Conservation (phyloP, 106 monocot genomes). For the Platanthera guangdongensis region DNA sequence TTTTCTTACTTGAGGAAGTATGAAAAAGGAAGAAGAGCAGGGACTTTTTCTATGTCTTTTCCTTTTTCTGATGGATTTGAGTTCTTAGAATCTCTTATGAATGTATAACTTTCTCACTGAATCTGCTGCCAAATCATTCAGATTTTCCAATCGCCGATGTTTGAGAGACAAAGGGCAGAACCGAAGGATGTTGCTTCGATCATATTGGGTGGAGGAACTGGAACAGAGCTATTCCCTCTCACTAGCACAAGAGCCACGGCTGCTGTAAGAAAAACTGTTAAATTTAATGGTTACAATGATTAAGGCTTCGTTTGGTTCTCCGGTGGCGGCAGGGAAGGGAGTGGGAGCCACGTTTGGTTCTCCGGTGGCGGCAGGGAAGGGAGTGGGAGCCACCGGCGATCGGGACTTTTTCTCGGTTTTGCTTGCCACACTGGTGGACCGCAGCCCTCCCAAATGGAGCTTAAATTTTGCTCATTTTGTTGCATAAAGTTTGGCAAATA, state of each 20-base stretch:
- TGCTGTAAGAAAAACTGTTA: slow-evolving; percentile 43
- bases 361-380: background rate
- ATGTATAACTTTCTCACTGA: background rate
- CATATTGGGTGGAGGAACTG: slow-evolving; percentile 80
- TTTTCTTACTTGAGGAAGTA: too few species aligned
- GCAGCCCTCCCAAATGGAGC: too few species aligned
- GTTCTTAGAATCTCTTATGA: background rate
- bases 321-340: background rate
- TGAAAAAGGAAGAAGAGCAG: background rate
- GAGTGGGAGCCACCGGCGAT: background rate
- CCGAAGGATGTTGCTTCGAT: slow-evolving; percentile 70
- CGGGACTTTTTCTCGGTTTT: too few species aligned
- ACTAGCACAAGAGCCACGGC: slow-evolving; percentile 80
- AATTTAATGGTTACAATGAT: background rate
- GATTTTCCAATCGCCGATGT: slow-evolving; percentile 44
- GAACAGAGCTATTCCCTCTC: slow-evolving; percentile 71
- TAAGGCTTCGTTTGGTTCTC: too few species aligned
- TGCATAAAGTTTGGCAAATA: too few species aligned
- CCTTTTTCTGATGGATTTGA: background rate
- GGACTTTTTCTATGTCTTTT: background rate
- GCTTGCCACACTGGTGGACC: too few species aligned
- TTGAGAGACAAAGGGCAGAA: slow-evolving; percentile 34
- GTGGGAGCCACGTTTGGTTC: too few species aligned
- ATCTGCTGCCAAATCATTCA: slow-evolving; percentile 14
- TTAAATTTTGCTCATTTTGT: too few species aligned